Evolutionary conservation across 2,329 filamentous ascomycete genomes (phyloP).

Genomic region (Penicillium glabrum): DNA sequence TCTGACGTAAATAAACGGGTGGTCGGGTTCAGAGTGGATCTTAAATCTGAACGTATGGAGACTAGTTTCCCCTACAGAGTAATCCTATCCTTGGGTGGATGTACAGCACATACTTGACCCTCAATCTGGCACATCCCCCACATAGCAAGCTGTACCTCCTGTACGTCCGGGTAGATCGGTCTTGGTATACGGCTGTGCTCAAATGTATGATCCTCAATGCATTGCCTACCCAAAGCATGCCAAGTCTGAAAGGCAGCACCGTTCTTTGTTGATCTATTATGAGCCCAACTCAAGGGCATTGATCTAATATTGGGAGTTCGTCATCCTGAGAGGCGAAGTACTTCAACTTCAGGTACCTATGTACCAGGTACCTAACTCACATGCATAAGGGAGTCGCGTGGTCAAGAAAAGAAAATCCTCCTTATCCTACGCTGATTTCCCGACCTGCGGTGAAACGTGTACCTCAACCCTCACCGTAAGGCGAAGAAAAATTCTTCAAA

Average conservation of each 20-base stretch:
- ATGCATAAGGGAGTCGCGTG: conserved; percentile 6
- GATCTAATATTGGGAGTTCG: not conserved
- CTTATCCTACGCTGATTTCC: conserved; percentile 6
- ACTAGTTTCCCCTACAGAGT: not conserved
- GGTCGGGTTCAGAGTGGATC: not conserved
- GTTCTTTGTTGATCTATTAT: conserved; percentile 1
- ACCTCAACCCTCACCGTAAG: not conserved
- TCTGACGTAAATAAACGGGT: conserved; percentile 6
- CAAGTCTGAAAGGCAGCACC: conserved; percentile 11
- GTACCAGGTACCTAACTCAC: not conserved
- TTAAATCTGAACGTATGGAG: not conserved
- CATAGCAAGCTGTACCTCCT: conserved; percentile 3
- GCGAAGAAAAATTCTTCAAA: not conserved
- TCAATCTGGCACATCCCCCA: conserved; percentile 7
- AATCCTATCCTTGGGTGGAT: not conserved
- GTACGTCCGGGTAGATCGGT: conserved; percentile 11
- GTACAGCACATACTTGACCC: conserved; percentile 2
- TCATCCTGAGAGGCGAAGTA: conserved; percentile 3
- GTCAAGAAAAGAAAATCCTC: not conserved
- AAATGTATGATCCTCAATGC: conserved; percentile 14
- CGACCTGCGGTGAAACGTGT: conserved; percentile 14
- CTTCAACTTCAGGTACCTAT: not conserved
- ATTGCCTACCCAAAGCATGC: conserved; percentile 9
- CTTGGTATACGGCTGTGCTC: conserved; percentile 10
- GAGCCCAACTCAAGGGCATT: not conserved